A percentile compares a stretch with the other conserved stretches of the same genome.
These are phyloP conservation scores for Lenwebbia sp. DNA, from an alignment of 345 rosid genomes.

Conservation along the genomic window DNA sequence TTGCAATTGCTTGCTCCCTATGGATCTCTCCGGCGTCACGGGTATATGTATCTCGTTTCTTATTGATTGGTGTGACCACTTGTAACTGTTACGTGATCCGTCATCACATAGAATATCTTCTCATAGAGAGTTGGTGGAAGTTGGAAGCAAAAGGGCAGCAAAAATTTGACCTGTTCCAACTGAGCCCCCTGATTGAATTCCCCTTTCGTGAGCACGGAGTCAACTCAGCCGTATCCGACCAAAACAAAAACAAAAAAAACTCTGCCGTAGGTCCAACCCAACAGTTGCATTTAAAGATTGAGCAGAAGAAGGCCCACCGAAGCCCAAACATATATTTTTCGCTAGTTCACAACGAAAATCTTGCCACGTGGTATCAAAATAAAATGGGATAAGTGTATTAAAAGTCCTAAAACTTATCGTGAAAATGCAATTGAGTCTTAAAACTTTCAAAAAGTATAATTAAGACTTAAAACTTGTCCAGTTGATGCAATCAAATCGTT, in stretches of 20 bases:
- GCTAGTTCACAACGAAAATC: background rate
- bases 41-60: background rate
- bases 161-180: background rate
- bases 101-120: background rate
- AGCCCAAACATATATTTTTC: background rate
- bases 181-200: background rate
- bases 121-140: background rate
- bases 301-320: background rate
- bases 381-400: no score
- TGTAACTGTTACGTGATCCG: background rate
- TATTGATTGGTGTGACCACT: background rate
- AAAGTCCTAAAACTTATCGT: no score
- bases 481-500: no score
- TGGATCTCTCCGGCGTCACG: background rate
- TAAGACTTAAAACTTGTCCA: no score
- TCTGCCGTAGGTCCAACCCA: background rate
- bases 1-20: background rate
- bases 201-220: background rate
- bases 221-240: no score
- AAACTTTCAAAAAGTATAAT: no score
- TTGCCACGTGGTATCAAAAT: background rate
- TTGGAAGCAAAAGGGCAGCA: background rate
- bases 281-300: background rate
- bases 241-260: no score
- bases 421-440: no score